Conservation (phyloP, 2,329 filamentous ascomycete species). For the Fusarium staphyleae region DNA sequence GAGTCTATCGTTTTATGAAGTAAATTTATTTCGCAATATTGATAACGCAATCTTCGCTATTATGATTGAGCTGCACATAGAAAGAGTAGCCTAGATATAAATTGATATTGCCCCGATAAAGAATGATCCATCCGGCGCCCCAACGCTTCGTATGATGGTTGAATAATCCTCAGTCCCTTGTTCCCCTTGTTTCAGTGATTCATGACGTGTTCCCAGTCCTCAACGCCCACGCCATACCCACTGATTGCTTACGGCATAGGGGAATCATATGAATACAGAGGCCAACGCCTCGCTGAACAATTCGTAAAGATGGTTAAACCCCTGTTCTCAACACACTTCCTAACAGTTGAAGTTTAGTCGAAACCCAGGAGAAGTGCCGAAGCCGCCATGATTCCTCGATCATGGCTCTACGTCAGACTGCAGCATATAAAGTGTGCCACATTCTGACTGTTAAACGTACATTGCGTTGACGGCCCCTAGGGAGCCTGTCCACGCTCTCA, state of each 20-base stretch:
- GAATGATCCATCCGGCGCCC: conserved; percentile 11
- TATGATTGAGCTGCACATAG: conserved; percentile 6
- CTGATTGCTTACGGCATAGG: conserved; percentile 18
- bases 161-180: conserved; percentile 3
- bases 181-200: not conserved
- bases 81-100: conserved; percentile 11
- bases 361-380: not conserved
- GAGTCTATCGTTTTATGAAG: not conserved
- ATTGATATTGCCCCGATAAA: conserved; percentile 17
- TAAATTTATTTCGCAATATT: not conserved
- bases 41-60: conserved; percentile 15
- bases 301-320: conserved; percentile 3
- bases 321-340: not conserved
- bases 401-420: conserved; percentile 8
- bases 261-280: conserved; percentile 33
- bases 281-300: conserved; percentile 11
- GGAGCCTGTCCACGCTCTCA: conserved; percentile 27
- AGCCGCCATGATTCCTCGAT: conserved; percentile 1
- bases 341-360: not conserved
- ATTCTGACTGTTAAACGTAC: conserved; percentile 18
- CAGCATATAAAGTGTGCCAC: not conserved
- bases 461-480: conserved; percentile 14
- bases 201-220: conserved; percentile 13
- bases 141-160: conserved; percentile 5
- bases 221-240: conserved; percentile 39